Evolutionary conservation across 2,329 filamentous ascomycete species (phyloP), one percentile per base, ranked within the genome.

Genomic region (Paracamarosporium sp.): DNA sequence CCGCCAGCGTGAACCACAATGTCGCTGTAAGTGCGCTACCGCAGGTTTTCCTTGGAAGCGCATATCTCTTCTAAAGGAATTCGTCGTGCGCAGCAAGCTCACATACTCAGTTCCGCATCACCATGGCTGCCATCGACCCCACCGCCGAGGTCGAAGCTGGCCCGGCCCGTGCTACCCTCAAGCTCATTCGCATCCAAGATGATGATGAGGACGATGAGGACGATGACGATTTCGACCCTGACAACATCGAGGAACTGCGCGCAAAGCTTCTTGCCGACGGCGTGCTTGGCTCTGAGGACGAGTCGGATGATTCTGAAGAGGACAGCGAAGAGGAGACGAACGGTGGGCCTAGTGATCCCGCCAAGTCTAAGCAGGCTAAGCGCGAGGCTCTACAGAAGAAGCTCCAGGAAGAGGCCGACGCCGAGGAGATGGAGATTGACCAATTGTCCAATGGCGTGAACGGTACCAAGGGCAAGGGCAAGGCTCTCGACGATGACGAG

Each of bases 71-170:
- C n/a, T n/a, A n/a, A 43, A 27, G 40, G 22, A 25, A 13, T 46
- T n/a, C 13, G 12, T 9, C 27, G 7, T 46, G 43, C 43, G 25
- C 43, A 30, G n/a, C 28, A 20, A 56, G 41, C 40, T 59, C 2
- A 41, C 20, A 51, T 47, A 13, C 36, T 15, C 72, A 97, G 93
- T 96, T 97, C 82, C 92, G 92, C 77, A 92, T 99, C 75, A 98
- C 93, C 72, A 99, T 99, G 95, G 95, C 96, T 72, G 95, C 95
- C 65, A 90, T 99, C 77, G 94, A 99, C 77, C 95, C 95, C 57
- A 92, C 87, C 72, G 91, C 91, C 70, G 84, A 87, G 65, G 73
- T 80, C 25, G 75, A 77, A 31, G 65, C 69, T 17, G 59, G 73
- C 61, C 74, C 76, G 55, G 79, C 88, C 69, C 90, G 93, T 69